A percentile compares a stretch with the other conserved stretches of the same genome.
phyloP scores from a whole-genome alignment of 495 filamentous ascomycete genomes.

The Diplogelasinospora grovesii region DNA sequence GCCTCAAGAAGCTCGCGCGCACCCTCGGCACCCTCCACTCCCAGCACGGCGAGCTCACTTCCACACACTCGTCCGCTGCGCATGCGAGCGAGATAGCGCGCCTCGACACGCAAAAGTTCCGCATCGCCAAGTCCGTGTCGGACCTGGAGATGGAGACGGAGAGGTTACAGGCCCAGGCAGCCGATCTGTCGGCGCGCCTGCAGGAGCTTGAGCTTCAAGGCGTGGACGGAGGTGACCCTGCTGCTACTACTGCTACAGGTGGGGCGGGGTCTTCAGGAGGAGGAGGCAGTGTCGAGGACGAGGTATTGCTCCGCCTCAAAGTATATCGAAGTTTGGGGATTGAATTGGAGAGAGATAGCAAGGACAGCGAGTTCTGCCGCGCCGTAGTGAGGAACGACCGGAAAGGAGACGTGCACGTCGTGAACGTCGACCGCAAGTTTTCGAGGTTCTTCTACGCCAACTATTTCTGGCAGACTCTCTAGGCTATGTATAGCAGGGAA shows the following conservation, averaged over 20 bases:
- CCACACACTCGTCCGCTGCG: conserved; percentile 61
- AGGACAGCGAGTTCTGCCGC: conserved; percentile 68
- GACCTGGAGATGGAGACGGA: conserved; percentile 92
- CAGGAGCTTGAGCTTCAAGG: conserved; percentile 81
- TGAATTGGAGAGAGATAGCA: conserved; percentile 73
- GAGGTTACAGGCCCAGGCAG: conserved; percentile 73
- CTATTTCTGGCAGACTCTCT: conserved; percentile 91
- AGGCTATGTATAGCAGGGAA: too few species aligned
- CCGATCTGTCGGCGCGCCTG: conserved; percentile 64
- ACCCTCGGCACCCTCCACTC: conserved; percentile 58
- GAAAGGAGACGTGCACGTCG: conserved; percentile 88
- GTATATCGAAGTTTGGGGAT: conserved; percentile 88
- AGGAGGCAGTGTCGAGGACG: conserved; percentile 36
- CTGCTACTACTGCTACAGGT: too few species aligned
- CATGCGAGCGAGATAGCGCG: conserved; percentile 77
- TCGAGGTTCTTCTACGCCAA: conserved; percentile 89
- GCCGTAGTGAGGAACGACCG: conserved; percentile 79
- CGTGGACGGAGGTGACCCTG: conserved; percentile 49
- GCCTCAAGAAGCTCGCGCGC: conserved; percentile 69
- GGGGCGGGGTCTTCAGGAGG: conserved; percentile 15
- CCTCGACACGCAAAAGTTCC: conserved; percentile 90
- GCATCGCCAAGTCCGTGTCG: conserved; percentile 76
- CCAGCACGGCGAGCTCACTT: conserved; percentile 64
- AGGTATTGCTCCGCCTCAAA: conserved; percentile 67
- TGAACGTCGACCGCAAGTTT: conserved; percentile 90